Evolutionary conservation across 352 stramenopile species (phyloP).

Genomic region (Phytopythium oedochilum): DNA sequence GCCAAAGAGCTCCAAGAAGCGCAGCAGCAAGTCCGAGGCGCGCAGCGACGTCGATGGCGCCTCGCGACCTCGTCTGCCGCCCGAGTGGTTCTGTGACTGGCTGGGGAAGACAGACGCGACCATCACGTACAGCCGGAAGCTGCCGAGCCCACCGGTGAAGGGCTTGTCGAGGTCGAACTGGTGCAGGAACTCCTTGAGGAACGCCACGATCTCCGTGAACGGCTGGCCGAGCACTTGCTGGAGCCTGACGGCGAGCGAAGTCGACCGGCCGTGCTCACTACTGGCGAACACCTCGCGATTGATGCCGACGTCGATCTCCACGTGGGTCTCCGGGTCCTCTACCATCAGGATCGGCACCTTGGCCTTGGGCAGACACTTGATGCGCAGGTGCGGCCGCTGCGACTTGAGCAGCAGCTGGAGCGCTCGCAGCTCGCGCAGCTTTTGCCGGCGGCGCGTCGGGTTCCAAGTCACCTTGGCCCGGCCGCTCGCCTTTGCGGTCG

Average conservation of each 20-base stretch:
- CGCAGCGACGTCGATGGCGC: background rate
- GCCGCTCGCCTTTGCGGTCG: background rate
- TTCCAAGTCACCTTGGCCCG: conserved; percentile 68
- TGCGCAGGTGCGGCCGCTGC: conserved; percentile 42
- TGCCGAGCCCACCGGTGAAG: conserved; percentile 70
- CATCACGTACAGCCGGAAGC: conserved; percentile 82
- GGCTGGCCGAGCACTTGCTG: conserved; percentile 32
- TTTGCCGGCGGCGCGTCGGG: conserved; percentile 46
- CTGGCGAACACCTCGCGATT: conserved; percentile 51
- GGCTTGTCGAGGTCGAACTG: conserved; percentile 78
- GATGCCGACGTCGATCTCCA: conserved; percentile 60
- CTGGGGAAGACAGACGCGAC: conserved; percentile 54
- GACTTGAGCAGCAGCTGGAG: conserved; percentile 47
- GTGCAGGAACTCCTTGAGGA: conserved; percentile 77
- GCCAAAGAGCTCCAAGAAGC: conserved; percentile 66
- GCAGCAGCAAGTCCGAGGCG: conserved; percentile 29
- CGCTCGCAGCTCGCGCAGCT: conserved; percentile 45
- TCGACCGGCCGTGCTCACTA: conserved; percentile 65
- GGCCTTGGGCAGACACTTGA: conserved; percentile 68
- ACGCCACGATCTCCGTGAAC: conserved; percentile 53
- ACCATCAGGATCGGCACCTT: conserved; percentile 78
- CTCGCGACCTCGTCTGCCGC: background rate
- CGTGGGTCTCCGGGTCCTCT: conserved; percentile 37
- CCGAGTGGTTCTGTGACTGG: conserved; percentile 1
- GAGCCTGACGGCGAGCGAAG: conserved; percentile 41